A percentile compares a stretch with the other conserved stretches of the same genome.
phyloP scores from a whole-genome alignment of 495 filamentous ascomycete species.

The Tetracladium setigerum region DNA sequence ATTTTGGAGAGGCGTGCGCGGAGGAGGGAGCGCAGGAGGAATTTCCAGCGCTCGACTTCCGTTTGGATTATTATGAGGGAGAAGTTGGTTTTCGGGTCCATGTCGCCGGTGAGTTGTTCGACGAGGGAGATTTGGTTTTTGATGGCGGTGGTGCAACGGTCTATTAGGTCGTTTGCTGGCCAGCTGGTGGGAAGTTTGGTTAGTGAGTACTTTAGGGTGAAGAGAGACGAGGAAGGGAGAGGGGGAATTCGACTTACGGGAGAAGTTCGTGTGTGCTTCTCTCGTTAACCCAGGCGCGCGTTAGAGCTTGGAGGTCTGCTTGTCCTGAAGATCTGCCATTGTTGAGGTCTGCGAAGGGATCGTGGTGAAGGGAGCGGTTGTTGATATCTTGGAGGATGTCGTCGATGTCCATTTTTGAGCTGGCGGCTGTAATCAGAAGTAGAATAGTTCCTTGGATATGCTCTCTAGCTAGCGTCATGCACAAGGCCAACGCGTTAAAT shows the following conservation, averaged over 20 bases:
- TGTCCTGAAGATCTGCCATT: conserved; percentile 8
- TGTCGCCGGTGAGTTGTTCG: conserved; percentile 67
- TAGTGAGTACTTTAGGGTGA: background rate
- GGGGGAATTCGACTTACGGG: conserved; percentile 26
- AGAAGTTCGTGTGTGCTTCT: conserved; percentile 77
- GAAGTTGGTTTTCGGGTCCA: conserved; percentile 86
- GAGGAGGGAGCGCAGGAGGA: conserved; percentile 75
- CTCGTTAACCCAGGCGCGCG: conserved; percentile 88
- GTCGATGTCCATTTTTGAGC: conserved; percentile 67
- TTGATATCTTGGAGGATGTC: conserved; percentile 63
- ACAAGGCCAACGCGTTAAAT: too few relatives aligned
- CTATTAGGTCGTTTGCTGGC: conserved; percentile 44
- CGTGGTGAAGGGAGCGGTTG: background rate
- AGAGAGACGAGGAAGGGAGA: background rate
- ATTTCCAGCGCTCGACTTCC: conserved; percentile 90
- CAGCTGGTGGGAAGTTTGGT: conserved; percentile 34
- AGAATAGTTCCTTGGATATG: too few relatives aligned
- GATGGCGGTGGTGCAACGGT: conserved; percentile 71
- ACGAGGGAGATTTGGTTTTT: conserved; percentile 60
- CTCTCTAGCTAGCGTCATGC: too few relatives aligned
- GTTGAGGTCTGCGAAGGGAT: conserved; percentile 3
- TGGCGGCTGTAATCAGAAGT: too few relatives aligned
- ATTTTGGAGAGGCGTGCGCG: conserved; percentile 85
- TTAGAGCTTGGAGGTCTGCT: conserved; percentile 75
- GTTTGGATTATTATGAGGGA: conserved; percentile 92